A percentile compares a stretch with the other conserved stretches of the same genome.
Conservation (phyloP, 371 early-diverging fungal genomes). For the Capillidium heterosporum region DNA sequence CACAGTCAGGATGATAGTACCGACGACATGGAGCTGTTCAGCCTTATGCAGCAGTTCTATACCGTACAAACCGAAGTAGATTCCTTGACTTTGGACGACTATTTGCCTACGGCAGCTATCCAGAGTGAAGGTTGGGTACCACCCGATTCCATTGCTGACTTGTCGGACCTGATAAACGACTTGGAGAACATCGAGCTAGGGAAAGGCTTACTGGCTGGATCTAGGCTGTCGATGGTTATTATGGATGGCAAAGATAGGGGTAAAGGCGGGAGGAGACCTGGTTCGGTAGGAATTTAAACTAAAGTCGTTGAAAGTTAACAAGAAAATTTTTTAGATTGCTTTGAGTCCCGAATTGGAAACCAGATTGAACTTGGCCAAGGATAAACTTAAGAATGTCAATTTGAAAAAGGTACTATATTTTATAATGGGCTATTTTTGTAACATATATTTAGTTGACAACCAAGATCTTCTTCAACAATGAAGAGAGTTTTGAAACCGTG, state of each 20-base stretch:
- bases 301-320: not conserved
- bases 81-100: not conserved
- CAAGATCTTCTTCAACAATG: conserved; percentile 59
- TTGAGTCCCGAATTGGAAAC: not conserved
- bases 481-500: conserved; percentile 36
- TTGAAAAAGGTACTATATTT: conserved; percentile 1
- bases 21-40: not conserved
- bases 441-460: conserved; percentile 22
- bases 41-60: not conserved
- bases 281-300: not conserved
- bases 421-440: not conserved
- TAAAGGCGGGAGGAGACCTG: not conserved
- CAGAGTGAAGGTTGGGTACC: not conserved
- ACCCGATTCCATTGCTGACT: not conserved
- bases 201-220: not conserved
- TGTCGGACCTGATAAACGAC: not conserved
- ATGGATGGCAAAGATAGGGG: not conserved
- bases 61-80: not conserved
- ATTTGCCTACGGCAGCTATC: not conserved
- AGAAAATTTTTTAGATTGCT: not conserved
- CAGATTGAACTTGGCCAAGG: not conserved
- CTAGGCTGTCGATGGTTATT: conserved; percentile 1
- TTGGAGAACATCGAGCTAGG: not conserved
- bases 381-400: conserved; percentile 1
- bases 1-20: not conserved